Evolutionary conservation across 1,139 yeast species (phyloP).

Genomic region (Suhomyces coccinellae): DNA sequence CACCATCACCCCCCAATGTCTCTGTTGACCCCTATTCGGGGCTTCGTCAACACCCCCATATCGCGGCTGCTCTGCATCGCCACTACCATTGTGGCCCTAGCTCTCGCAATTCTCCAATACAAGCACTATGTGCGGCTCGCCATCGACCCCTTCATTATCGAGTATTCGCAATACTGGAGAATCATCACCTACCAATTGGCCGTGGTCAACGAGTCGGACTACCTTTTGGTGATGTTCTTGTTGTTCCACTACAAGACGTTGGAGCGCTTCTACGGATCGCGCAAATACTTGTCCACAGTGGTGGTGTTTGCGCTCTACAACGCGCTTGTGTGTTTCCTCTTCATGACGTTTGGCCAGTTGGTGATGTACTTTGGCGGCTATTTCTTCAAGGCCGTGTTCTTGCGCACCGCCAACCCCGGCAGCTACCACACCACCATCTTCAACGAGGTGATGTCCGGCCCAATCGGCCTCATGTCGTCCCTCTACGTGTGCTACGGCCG

Average conservation of each 20-base stretch:
- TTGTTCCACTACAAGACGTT: constrained; percentile 61
- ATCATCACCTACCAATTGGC: constrained; percentile 54
- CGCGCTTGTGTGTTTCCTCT: constrained; percentile 31
- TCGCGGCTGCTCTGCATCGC: constrained; percentile 46
- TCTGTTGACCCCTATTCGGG: constrained; percentile 41
- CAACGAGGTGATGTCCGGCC: constrained; percentile 54
- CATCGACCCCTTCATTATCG: constrained; percentile 58
- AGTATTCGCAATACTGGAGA: constrained; percentile 72
- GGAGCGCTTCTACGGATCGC: constrained; percentile 66
- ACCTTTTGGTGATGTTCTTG: constrained; percentile 49
- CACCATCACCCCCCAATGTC: constrained; percentile 11
- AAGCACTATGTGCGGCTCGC: constrained; percentile 56
- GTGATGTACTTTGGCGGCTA: constrained; percentile 32
- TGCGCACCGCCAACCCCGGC: constrained; percentile 1
- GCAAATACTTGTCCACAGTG: constrained; percentile 50
- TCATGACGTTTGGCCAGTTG: constrained; percentile 43
- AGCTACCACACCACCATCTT: constrained; percentile 31
- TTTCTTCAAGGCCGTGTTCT: constrained; percentile 16
- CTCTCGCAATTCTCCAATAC: constrained; percentile 54
- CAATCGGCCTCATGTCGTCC: constrained; percentile 61
- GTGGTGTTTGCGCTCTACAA: constrained; percentile 37
- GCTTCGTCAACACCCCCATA: constrained; percentile 62
- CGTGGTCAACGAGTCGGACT: constrained; percentile 68
- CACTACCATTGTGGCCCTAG: constrained; percentile 48
- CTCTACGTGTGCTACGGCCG: constrained; percentile 57